These are phyloP conservation scores for Neopestalotiopsis rosae DNA, from an alignment of 2,329 filamentous ascomycete species.

Conservation along the genomic window DNA sequence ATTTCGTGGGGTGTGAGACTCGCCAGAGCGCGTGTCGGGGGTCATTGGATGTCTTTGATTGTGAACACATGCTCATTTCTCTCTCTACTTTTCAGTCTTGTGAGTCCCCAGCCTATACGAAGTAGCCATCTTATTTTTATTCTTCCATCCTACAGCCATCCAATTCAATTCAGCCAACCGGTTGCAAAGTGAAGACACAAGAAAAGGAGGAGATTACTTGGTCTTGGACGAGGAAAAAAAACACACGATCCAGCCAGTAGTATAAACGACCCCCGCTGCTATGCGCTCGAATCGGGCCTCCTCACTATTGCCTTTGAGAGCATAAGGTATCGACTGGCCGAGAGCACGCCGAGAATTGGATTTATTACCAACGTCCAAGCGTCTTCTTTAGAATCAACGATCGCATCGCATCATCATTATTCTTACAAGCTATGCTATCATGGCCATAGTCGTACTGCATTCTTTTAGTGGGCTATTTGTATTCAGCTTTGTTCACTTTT, in stretches of 20 bases:
- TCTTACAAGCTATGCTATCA: background rate
- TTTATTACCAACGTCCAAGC: conserved; percentile 1
- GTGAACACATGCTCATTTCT: conserved; percentile 13
- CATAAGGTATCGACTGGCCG: background rate
- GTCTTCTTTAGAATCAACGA: background rate
- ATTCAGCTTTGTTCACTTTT: background rate
- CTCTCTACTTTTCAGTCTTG: conserved; percentile 1
- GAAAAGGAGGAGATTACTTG: background rate
- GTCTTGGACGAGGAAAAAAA: background rate
- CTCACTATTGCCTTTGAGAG: background rate
- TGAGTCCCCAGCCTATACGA: background rate
- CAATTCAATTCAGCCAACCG: background rate
- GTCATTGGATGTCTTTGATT: conserved; percentile 12
- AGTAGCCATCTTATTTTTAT: background rate
- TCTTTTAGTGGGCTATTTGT: background rate
- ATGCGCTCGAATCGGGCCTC: background rate
- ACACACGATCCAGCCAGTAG: background rate
- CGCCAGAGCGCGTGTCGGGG: conserved; percentile 15
- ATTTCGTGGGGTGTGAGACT: background rate
- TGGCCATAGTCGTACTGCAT: background rate
- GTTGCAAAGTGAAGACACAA: background rate
- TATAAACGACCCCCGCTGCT: background rate
- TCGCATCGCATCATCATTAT: background rate
- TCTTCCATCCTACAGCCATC: background rate
- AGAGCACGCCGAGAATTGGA: conserved; percentile 1